Percentiles rank a stretch among this genome's conserved stretches.
Evolutionary conservation across 2,329 filamentous ascomycete species (phyloP).

Genomic region (Fusarium sp.): DNA sequence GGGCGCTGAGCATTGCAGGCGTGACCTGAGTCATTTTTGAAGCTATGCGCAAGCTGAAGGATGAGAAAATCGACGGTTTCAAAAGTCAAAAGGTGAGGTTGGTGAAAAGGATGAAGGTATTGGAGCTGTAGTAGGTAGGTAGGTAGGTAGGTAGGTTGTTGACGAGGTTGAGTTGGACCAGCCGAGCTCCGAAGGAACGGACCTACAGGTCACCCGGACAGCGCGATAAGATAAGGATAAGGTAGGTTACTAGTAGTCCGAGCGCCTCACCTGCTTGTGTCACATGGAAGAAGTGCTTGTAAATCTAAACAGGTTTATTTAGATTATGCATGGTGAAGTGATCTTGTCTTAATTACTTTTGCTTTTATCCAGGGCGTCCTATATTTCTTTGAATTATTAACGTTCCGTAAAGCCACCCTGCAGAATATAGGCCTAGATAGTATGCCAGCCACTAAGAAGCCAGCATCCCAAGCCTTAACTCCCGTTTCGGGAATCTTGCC

Average conservation of each 20-base stretch:
- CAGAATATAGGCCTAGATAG: too few species aligned
- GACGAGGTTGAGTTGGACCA: constrained; percentile 25
- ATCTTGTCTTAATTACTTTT: too few species aligned
- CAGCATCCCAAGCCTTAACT: too few species aligned
- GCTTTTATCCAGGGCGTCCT: too few species aligned
- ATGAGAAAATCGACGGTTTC: background rate
- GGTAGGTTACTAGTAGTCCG: too few species aligned
- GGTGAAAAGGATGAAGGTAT: constrained; percentile 5
- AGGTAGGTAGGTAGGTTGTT: background rate
- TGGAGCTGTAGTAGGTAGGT: constrained; percentile 1
- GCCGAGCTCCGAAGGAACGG: constrained; percentile 31
- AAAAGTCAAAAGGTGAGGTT: background rate
- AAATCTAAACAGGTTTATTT: too few species aligned
- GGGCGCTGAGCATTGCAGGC: constrained; percentile 56
- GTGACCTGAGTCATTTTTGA: constrained; percentile 59
- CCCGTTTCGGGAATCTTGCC: too few species aligned
- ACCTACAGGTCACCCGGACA: constrained; percentile 33
- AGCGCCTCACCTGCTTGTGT: constrained; percentile 18
- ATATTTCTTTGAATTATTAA: too few species aligned
- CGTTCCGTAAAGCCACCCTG: too few species aligned
- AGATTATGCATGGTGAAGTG: too few species aligned
- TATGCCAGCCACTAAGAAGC: too few species aligned
- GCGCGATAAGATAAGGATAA: constrained; percentile 35
- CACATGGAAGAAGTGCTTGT: background rate
- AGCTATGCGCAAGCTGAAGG: constrained; percentile 21